Conservation (phyloP, 2,329 filamentous ascomycete genomes). For the Hypoxylon sp. region DNA sequence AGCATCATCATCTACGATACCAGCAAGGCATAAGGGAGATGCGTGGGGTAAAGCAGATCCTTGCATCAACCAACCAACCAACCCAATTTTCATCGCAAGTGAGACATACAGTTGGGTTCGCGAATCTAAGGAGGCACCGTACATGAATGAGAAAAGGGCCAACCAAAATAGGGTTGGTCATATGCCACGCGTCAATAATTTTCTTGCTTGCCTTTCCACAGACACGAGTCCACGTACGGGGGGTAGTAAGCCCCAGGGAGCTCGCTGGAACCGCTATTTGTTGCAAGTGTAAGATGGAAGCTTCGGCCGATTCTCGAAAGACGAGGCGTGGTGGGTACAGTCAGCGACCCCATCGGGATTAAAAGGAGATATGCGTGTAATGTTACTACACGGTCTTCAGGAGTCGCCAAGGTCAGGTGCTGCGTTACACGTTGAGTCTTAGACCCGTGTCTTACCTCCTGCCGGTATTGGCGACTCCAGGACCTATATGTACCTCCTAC, state of each 20-base stretch:
- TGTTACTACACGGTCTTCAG: slow-evolving; percentile 30
- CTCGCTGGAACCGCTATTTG: slow-evolving; percentile 3
- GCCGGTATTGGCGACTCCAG: slow-evolving; percentile 32
- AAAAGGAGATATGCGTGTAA: slow-evolving; percentile 40
- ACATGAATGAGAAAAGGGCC: slow-evolving; percentile 20
- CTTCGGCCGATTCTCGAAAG: slow-evolving; percentile 19
- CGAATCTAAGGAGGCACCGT: slow-evolving; percentile 33
- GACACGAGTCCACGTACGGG: slow-evolving; percentile 22
- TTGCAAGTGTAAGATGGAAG: slow-evolving; percentile 6
- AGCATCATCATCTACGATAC: slow-evolving; percentile 18
- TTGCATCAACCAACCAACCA: slow-evolving; percentile 36
- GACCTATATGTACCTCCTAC: slow-evolving; percentile 1
- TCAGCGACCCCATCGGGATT: slow-evolving; percentile 32
- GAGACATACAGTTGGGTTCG: slow-evolving; percentile 36
- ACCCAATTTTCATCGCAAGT: slow-evolving; percentile 21
- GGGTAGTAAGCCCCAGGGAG: slow-evolving; percentile 28
- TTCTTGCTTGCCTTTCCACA: slow-evolving; percentile 15
- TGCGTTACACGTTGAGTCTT: slow-evolving; percentile 36
- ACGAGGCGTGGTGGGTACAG: slow-evolving; percentile 6
- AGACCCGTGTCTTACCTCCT: slow-evolving; percentile 32
- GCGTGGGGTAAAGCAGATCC: slow-evolving; percentile 41
- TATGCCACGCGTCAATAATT: slow-evolving; percentile 39
- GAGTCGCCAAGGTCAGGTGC: slow-evolving; percentile 29
- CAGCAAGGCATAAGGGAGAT: slow-evolving; percentile 25
- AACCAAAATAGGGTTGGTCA: slow-evolving; percentile 30